Base-by-base conservation (phyloP, 371 early-diverging fungal genomes). In the Mortierella sp. region DNA sequence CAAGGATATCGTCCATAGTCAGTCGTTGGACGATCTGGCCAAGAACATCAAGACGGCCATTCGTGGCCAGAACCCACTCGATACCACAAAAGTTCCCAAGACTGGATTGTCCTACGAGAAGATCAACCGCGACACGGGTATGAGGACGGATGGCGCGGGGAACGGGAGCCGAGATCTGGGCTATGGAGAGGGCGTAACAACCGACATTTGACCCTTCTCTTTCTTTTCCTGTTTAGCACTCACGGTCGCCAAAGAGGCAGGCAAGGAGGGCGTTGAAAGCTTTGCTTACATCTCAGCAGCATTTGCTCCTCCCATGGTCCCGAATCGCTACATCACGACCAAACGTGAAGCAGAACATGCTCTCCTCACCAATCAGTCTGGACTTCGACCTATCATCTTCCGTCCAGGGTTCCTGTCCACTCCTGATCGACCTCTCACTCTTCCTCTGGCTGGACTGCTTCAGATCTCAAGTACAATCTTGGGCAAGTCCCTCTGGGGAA, bases 41-140 rank as follows among this genome's bases (percentile, higher is more conserved):
- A 84, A 60, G 24, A 54, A 45, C 54, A 72, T 86, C 17, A 83
- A 87, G 47, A 45, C 60, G 17, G 57, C 66, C 21, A 48, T 64
- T 25, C 65, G 47, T 17, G 63, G 79, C 21, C 58, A 60, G 22
- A 73, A 73, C 52, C 68, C 69, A 22, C 60, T 79, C 14, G 74
- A 73, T 39, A 56, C 63, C 10, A 31, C 28, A 22, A 64, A 71
- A 53, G 19, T 44, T 16, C 60, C 62, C 29, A 66, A 65, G 59
- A 34, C 58, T 22, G 70, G 56, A 22, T 66, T 70, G 4, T 85
- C 85, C 0, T 90, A 87, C 63, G 92, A 91, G 68, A 78, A 48
- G 28, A 84, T 90, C 62, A 92, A 92, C 67, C 84, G 91, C 39
- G 92, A 92, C 71, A 90, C 92, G 28, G 91, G 89, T 87, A 82